These are phyloP conservation scores for Pichia cephalocereana DNA, from an alignment of 805 yeast genomes.

Conservation along the genomic window DNA sequence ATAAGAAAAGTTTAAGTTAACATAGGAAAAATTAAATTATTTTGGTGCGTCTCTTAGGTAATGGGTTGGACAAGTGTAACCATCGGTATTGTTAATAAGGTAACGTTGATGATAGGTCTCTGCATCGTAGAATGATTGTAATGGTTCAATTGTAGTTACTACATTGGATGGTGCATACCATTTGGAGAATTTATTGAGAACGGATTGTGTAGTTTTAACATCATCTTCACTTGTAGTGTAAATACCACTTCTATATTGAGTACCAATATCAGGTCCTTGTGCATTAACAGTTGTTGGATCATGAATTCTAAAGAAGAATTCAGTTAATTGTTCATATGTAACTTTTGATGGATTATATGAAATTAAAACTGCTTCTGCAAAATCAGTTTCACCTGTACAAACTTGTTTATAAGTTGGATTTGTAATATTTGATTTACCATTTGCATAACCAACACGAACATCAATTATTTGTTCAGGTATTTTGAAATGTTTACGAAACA, in stretches of 20 bases:
- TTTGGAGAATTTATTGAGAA: conserved; percentile 50
- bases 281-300: conserved; percentile 81
- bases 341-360: conserved; percentile 68
- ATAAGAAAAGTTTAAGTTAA: background rate
- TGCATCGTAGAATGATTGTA: conserved; percentile 78
- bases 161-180: conserved; percentile 70
- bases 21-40: background rate
- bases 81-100: conserved; percentile 68
- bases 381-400: conserved; percentile 66
- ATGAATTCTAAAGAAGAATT: conserved; percentile 84
- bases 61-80: conserved; percentile 89
- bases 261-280: conserved; percentile 86
- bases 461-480: conserved; percentile 54
- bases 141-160: conserved; percentile 60
- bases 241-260: conserved; percentile 84
- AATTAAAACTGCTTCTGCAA: conserved; percentile 78
- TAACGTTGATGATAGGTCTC: conserved; percentile 90
- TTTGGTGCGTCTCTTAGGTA: conserved; percentile 24
- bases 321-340: conserved; percentile 52
- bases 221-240: conserved; percentile 54
- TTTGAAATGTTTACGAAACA: conserved; percentile 57
- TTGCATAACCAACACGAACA: conserved; percentile 83
- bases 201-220: conserved; percentile 27
- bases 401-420: conserved; percentile 58
- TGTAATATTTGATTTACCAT: conserved; percentile 41